A percentile compares a stretch with the other conserved stretches of the same genome.
Conservation (phyloP, 163 green algal species). For the Trebouxia gelatinosa region DNA sequence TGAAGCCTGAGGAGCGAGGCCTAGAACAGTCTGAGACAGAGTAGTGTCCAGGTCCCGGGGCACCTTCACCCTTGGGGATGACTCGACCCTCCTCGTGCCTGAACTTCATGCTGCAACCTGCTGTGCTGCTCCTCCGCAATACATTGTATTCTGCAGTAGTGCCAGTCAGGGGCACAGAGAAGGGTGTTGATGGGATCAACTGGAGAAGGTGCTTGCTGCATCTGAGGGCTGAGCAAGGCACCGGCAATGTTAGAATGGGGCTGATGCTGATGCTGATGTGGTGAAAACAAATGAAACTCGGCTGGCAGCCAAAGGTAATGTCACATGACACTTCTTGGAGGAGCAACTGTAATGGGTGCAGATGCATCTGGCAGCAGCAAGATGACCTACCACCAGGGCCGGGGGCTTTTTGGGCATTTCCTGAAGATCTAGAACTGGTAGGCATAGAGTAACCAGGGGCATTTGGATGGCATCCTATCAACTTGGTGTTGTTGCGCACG, state of each 20-base stretch:
- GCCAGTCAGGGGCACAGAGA: no score
- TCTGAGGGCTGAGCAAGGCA: no score
- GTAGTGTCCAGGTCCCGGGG: constrained; percentile 16
- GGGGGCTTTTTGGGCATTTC: neutral
- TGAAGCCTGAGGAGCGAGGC: constrained; percentile 14
- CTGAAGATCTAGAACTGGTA: neutral
- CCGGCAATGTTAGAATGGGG: no score
- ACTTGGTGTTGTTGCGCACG: neutral
- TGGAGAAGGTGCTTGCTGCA: neutral
- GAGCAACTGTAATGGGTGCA: no score
- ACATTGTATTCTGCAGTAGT: no score
- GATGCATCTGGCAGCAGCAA: no score
- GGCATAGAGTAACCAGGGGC: constrained; percentile 7
- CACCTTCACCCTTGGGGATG: no score
- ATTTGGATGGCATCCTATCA: constrained; percentile 9
- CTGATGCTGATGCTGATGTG: no score
- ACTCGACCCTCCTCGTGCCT: constrained; percentile 8
- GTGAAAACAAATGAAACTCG: no score
- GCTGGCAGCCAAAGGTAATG: no score
- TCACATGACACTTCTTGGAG: no score
- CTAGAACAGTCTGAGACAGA: neutral
- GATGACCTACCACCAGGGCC: constrained; percentile 1
- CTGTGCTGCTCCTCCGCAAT: no score
- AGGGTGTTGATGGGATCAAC: neutral
- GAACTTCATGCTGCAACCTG: constrained; percentile 19